phyloP scores from a whole-genome alignment of 163 green algal species.

The Scenedesmus sp. region DNA sequence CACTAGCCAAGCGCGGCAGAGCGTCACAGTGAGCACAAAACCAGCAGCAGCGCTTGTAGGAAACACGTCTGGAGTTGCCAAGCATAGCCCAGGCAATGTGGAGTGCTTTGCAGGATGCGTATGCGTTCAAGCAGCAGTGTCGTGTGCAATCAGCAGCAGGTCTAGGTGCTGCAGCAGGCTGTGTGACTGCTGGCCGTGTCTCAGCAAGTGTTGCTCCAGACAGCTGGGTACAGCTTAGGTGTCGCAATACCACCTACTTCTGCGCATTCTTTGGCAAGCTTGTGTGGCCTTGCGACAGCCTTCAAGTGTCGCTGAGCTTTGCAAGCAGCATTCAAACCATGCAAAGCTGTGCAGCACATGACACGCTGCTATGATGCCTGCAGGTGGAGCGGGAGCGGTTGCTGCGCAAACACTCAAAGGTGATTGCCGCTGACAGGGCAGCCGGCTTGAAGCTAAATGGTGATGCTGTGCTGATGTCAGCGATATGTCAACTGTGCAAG shows the following conservation, averaged over 20 bases:
- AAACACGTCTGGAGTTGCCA: background rate
- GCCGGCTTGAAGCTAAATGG: background rate
- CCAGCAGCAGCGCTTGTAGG: background rate
- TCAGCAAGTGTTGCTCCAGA: no score
- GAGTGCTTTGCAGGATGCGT: background rate
- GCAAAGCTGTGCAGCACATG: background rate
- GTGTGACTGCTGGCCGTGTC: background rate
- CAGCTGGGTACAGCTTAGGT: background rate
- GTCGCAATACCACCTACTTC: background rate
- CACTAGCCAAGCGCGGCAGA: background rate
- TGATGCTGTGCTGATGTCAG: background rate
- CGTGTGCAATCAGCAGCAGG: background rate
- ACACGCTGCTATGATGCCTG: background rate
- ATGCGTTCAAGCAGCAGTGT: background rate
- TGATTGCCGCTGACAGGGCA: background rate
- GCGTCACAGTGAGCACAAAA: background rate
- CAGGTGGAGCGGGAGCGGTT: background rate
- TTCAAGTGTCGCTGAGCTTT: background rate
- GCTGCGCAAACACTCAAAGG: conserved; percentile 3
- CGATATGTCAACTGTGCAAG: background rate
- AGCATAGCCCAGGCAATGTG: background rate
- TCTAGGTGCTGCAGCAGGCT: background rate
- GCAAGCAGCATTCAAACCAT: background rate
- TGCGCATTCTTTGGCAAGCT: background rate
- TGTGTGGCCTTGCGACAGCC: background rate